Evolutionary conservation across 2,329 filamentous ascomycete genomes (phyloP), one percentile per base, ranked within the genome.

Genomic region (Rutstroemia sp.): DNA sequence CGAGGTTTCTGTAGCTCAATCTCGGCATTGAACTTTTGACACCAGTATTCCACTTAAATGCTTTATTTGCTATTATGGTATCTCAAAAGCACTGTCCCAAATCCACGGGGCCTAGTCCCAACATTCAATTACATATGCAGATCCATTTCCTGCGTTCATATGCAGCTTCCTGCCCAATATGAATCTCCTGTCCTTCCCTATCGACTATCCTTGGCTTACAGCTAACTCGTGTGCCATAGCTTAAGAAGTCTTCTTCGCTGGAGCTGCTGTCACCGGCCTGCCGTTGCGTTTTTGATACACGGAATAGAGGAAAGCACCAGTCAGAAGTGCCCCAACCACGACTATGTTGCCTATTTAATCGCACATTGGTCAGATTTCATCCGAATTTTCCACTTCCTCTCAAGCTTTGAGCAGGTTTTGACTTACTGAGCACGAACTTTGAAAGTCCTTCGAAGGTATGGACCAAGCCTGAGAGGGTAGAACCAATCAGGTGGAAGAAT

Each of bases 381-480:
- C 14, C 39, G 8, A 2, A 39, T 25, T 25, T 14, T 2, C 16
- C 16, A 2, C 3, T 51, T 17, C 2, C n/a, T 21, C 9, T 5
- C 16, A 9, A 19, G 5, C 27, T n/a, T 40, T 40, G n/a, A 23
- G 42, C 16, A 9, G 17, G 42, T 46, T 23, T 42, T 21, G 9
- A 64, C 65, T 57, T 60, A 68, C 67, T 62, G 30, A 68, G 45
- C 5, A 69, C n/a, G 55, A 69, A 69, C 51, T 65, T 67, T 14
- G 66, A 8, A 23, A 68, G 44, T 3, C 62, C 67, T 45, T 66
- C 63, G 45, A 66, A 66, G 1, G 65, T 67, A 25, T 68, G 64
- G 14, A 59, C 63, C 6, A 69, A 23, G 5, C 64, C 63, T 16
- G 61, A 58, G 19, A 65, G 54, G n/a, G 60, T 58, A 2, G 63